A percentile compares a stretch with the other conserved stretches of the same genome.
Evolutionary conservation across 1,284 basidiomycete species (phyloP).

Genomic region (Golubevia pallescens): DNA sequence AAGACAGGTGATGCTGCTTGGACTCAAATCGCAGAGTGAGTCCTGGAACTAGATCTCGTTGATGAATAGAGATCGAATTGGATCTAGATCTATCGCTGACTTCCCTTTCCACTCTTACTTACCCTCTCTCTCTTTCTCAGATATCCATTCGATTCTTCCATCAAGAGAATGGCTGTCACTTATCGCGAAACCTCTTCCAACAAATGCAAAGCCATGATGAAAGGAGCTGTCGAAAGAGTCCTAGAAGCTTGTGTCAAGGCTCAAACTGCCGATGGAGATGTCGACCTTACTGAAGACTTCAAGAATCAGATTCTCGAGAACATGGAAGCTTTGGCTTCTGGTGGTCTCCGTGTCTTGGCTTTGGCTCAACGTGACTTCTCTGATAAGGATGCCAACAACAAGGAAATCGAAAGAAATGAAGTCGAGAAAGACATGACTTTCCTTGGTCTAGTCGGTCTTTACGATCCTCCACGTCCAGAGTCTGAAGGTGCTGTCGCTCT

Average conservation of each 20-base stretch:
- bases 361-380: slow-evolving; percentile 57
- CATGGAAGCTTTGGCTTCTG: slow-evolving; percentile 11
- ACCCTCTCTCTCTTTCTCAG: slow-evolving; percentile 15
- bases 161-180: slow-evolving; percentile 73
- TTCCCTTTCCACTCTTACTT: no score
- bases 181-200: slow-evolving; percentile 57
- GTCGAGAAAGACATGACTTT: slow-evolving; percentile 72
- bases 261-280: slow-evolving; percentile 54
- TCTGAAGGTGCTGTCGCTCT: slow-evolving; percentile 72
- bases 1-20: slow-evolving; percentile 15
- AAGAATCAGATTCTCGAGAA: slow-evolving; percentile 4
- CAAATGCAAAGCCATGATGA: slow-evolving; percentile 64
- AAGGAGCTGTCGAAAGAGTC: slow-evolving; percentile 74
- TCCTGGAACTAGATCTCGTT: not conserved
- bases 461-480: slow-evolving; percentile 75
- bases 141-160: slow-evolving; percentile 69
- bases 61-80: no score
- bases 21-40: slow-evolving; percentile 21
- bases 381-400: slow-evolving; percentile 60
- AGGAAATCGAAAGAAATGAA: slow-evolving; percentile 66
- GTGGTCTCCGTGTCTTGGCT: slow-evolving; percentile 13
- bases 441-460: slow-evolving; percentile 73
- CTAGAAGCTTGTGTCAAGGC: slow-evolving; percentile 68
- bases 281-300: slow-evolving; percentile 27
- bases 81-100: not conserved